These are phyloP conservation scores for Podochytrium sp. DNA, from an alignment of 192 early-diverging fungal genomes.

Conservation along the genomic window DNA sequence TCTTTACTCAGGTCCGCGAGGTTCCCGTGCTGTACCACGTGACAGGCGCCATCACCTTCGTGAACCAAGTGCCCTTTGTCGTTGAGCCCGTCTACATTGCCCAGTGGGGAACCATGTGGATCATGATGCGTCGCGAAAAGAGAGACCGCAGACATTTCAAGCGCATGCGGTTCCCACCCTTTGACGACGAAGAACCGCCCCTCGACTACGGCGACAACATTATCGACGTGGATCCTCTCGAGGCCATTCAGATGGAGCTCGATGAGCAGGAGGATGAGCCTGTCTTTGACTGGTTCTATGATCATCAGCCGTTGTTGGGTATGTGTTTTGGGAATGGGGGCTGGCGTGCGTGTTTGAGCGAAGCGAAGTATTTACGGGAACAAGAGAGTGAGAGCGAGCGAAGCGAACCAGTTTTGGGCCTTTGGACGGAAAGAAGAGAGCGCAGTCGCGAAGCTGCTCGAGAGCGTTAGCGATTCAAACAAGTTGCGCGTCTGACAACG, in stretches of 20 bases:
- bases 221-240: conserved; percentile 95
- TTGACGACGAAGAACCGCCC: conserved; percentile 99
- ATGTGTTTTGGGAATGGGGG: background rate
- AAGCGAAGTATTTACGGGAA: too few species aligned
- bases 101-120: conserved; percentile 99
- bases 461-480: background rate
- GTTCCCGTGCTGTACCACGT: conserved; percentile 97
- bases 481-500: background rate
- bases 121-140: conserved; percentile 99
- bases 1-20: conserved; percentile 81
- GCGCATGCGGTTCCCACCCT: conserved; percentile 97
- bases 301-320: conserved; percentile 82
- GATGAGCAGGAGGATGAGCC: conserved; percentile 92
- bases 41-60: conserved; percentile 98
- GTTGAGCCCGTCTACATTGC: conserved; percentile 97
- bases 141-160: conserved; percentile 97
- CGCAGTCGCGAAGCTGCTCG: too few species aligned
- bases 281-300: conserved; percentile 96
- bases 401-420: background rate
- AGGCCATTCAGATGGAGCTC: conserved; percentile 99
- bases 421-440: too few species aligned
- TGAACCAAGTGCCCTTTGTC: conserved; percentile 95
- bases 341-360: background rate
- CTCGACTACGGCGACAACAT: conserved; percentile 99
- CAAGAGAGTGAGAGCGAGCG: background rate